Evolutionary conservation across 2,329 filamentous ascomycete species (phyloP).

Genomic region (Mollisia scopiformis): DNA sequence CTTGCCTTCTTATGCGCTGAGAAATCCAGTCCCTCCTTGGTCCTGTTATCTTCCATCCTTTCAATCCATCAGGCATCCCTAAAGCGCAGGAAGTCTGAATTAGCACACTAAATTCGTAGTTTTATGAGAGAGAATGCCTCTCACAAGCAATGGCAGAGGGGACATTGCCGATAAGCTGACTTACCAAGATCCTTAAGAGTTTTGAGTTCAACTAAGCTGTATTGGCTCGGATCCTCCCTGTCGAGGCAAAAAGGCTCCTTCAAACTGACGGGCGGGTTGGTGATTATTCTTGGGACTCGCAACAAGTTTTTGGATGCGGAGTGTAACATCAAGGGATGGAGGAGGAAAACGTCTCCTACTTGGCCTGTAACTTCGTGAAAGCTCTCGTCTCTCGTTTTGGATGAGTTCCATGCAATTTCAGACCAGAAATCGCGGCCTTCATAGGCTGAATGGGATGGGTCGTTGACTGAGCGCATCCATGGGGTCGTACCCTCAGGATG

Average conservation of each 20-base stretch:
- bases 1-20: constrained; percentile 46
- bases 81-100: no score
- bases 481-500: constrained; percentile 69
- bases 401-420: constrained; percentile 17
- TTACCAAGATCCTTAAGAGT: constrained; percentile 50
- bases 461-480: constrained; percentile 61
- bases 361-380: constrained; percentile 56
- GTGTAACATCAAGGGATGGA: constrained; percentile 60
- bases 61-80: constrained; percentile 45
- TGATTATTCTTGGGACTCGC: constrained; percentile 53
- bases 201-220: constrained; percentile 55
- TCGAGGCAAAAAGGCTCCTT: constrained; percentile 54
- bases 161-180: no score
- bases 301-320: constrained; percentile 52
- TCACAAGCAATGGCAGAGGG: no score
- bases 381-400: constrained; percentile 34
- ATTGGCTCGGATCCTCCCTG: constrained; percentile 43
- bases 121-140: no score
- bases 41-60: constrained; percentile 50
- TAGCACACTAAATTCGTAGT: no score
- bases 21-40: constrained; percentile 49
- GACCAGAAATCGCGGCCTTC: constrained; percentile 44
- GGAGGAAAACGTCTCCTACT: constrained; percentile 54
- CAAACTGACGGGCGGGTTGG: constrained; percentile 55
- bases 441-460: constrained; percentile 48